A percentile compares a stretch with the other conserved stretches of the same genome.
These are phyloP conservation scores for Stachybotrys elegans DNA, from an alignment of 2,329 filamentous ascomycete genomes.

Conservation along the genomic window DNA sequence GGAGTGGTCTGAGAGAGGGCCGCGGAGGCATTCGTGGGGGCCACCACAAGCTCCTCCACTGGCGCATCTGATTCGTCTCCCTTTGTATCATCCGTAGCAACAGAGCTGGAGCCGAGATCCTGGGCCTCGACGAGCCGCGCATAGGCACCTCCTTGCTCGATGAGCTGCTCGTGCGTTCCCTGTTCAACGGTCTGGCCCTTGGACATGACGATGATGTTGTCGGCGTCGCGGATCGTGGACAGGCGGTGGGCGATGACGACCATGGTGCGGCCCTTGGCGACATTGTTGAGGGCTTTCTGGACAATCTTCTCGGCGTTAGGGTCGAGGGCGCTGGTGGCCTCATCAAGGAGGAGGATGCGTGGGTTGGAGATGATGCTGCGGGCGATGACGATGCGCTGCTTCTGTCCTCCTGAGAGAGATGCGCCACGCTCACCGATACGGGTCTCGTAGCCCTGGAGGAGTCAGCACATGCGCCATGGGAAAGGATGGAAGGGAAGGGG, in stretches of 20 bases:
- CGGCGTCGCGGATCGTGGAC: constrained; percentile 54
- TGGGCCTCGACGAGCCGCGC: constrained; percentile 41
- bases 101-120: constrained; percentile 24
- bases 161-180: constrained; percentile 55
- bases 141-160: constrained; percentile 44
- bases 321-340: constrained; percentile 59
- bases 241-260: constrained; percentile 61
- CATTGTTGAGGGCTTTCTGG: constrained; percentile 49
- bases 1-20: constrained; percentile 11
- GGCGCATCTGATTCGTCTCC: constrained; percentile 21
- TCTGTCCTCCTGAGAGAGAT: constrained; percentile 61
- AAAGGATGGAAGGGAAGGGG: rapidly evolving
- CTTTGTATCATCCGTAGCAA: constrained; percentile 6
- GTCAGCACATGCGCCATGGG: too few species aligned
- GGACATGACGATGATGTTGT: constrained; percentile 61
- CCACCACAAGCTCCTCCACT: constrained; percentile 19
- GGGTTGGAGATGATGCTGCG: constrained; percentile 61
- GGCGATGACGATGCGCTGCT: constrained; percentile 63
- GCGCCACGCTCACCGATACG: constrained; percentile 60
- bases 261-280: constrained; percentile 54
- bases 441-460: constrained; percentile 48
- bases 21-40: constrained; percentile 15
- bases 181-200: constrained; percentile 55
- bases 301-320: constrained; percentile 44
- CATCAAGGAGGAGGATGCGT: constrained; percentile 60